Conservation (phyloP, 2,329 filamentous ascomycete species). For the Exophiala phaeomuriformis region DNA sequence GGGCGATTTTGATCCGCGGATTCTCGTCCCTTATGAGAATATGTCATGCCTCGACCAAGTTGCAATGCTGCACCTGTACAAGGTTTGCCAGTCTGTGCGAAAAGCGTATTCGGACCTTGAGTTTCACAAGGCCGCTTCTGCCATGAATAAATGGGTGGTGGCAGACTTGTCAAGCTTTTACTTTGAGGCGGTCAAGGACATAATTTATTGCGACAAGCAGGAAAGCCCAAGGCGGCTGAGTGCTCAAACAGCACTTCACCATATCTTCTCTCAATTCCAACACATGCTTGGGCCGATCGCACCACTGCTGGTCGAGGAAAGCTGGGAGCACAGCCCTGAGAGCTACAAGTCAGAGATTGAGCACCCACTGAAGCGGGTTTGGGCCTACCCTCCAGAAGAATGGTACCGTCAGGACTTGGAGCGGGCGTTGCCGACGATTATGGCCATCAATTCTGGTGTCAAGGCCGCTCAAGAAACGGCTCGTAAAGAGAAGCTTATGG, state of each 20-base stretch:
- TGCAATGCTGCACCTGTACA: conserved; percentile 65
- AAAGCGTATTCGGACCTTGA: conserved; percentile 63
- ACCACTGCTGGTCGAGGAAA: conserved; percentile 79
- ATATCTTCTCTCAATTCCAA: conserved; percentile 64
- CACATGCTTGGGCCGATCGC: conserved; percentile 74
- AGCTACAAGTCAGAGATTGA: conserved; percentile 50
- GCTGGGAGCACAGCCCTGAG: conserved; percentile 68
- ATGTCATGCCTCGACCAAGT: conserved; percentile 58
- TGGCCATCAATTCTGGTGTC: conserved; percentile 55
- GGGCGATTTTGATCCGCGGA: conserved; percentile 46
- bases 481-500: conserved; percentile 62
- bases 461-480: conserved; percentile 67
- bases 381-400: conserved; percentile 29
- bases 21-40: conserved; percentile 32
- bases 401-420: conserved; percentile 26
- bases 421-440: conserved; percentile 33
- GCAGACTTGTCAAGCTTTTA: conserved; percentile 88
- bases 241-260: conserved; percentile 50
- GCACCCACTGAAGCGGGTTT: conserved; percentile 40
- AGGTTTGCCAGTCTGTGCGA: conserved; percentile 58
- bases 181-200: conserved; percentile 84
- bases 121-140: conserved; percentile 68
- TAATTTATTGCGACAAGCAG: conserved; percentile 74
- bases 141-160: conserved; percentile 73
- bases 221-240: conserved; percentile 53